A percentile compares a stretch with the other conserved stretches of the same genome.
These are phyloP conservation scores for Globisporangium nodosum DNA, from an alignment of 352 stramenopile genomes.

Conservation along the genomic window DNA sequence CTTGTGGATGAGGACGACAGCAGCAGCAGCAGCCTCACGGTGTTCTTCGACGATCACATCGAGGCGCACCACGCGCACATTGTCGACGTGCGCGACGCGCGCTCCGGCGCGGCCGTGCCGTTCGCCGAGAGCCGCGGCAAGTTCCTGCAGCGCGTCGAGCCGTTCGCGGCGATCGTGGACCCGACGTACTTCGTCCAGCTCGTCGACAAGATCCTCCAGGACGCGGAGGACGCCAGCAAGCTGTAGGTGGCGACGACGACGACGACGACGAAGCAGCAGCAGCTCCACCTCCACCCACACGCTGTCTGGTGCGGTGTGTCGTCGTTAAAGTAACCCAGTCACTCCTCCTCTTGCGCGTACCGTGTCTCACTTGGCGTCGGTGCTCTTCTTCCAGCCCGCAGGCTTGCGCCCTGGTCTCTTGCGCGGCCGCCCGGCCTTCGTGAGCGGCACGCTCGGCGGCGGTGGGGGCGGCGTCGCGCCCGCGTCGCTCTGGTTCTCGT, in stretches of 20 bases:
- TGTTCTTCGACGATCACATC: conserved; percentile 84
- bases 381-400: conserved; percentile 10
- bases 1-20: conserved; percentile 34
- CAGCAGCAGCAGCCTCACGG: conserved; percentile 10
- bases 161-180: conserved; percentile 76
- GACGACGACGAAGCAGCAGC: too few species aligned
- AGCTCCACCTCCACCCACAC: not conserved
- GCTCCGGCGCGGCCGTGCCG: conserved; percentile 37
- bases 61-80: conserved; percentile 70
- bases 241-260: not conserved
- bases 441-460: conserved; percentile 18
- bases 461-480: conserved; percentile 1
- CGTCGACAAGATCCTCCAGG: conserved; percentile 27
- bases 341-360: too few species aligned
- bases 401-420: conserved; percentile 59
- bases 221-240: conserved; percentile 3
- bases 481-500: conserved; percentile 17
- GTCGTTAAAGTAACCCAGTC: too few species aligned
- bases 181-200: conserved; percentile 64
- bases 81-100: conserved; percentile 65
- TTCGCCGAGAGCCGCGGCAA: conserved; percentile 46
- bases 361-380: conserved; percentile 3
- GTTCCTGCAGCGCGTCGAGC: conserved; percentile 72
- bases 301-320: too few species aligned
- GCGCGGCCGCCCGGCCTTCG: conserved; percentile 34